Evolutionary conservation across 805 yeast genomes (phyloP).

Genomic region (Priceomyces fermenticarens): DNA sequence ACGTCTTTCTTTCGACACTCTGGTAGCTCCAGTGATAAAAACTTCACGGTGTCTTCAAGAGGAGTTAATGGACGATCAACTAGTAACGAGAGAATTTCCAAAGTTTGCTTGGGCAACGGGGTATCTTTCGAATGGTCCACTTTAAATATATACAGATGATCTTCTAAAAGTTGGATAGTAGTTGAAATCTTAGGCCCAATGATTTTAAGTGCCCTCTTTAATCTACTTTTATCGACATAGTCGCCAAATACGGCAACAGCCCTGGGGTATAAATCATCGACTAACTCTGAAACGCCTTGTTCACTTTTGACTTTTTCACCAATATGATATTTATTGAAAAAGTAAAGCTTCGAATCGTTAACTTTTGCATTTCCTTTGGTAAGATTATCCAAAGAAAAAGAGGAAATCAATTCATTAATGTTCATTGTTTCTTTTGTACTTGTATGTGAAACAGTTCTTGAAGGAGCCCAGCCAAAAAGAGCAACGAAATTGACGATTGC

Average conservation of each 20-base stretch:
- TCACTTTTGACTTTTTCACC: slow-evolving; percentile 39
- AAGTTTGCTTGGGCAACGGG: slow-evolving; percentile 11
- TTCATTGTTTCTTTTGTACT: slow-evolving; percentile 50
- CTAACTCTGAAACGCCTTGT: slow-evolving; percentile 29
- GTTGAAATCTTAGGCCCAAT: slow-evolving; percentile 52
- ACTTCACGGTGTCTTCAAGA: slow-evolving; percentile 12
- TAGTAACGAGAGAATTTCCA: slow-evolving; percentile 13
- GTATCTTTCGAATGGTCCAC: slow-evolving; percentile 22
- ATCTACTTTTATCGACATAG: slow-evolving; percentile 11
- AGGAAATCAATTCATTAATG: slow-evolving; percentile 47
- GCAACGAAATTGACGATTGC: slow-evolving; percentile 86
- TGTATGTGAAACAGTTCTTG: slow-evolving; percentile 47
- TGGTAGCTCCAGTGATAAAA: slow-evolving; percentile 3
- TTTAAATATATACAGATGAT: slow-evolving; percentile 50
- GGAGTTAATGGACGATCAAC: slow-evolving; percentile 9
- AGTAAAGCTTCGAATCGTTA: slow-evolving; percentile 68
- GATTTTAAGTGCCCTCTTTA: slow-evolving; percentile 37
- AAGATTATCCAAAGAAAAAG: slow-evolving; percentile 66
- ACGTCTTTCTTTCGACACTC: slow-evolving; percentile 35
- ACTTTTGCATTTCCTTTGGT: slow-evolving; percentile 96
- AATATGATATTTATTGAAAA: slow-evolving; percentile 74
- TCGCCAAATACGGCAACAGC: slow-evolving; percentile 12
- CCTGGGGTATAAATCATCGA: slow-evolving; percentile 25
- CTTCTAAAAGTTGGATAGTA: slow-evolving; percentile 48
- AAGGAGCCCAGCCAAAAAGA: slow-evolving; percentile 93